Evolutionary conservation across 805 yeast genomes (phyloP), one percentile per base, ranked within the genome.

Genomic region (Sugiyamaella qingdaonensis): DNA sequence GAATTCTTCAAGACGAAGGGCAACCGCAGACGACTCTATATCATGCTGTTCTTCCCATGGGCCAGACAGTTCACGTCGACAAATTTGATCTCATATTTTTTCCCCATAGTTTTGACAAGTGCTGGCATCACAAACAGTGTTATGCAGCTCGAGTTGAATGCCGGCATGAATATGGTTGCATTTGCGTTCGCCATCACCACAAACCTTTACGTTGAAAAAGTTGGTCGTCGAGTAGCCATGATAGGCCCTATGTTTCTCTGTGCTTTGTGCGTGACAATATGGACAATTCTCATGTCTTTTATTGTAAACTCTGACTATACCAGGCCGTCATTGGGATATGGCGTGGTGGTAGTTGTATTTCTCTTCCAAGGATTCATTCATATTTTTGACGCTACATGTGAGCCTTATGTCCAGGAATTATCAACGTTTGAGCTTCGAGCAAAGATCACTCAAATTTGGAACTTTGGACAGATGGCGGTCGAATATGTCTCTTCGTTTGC

Each of bases 61-160:
- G 42, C 50, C 45, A 35, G 35, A 11, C 59, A 55, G 48, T 49
- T 48, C 41, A 45, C 49, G 21, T 58, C 58, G 13, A 57, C 56
- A 37, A 53, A 54, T 16, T 16, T 57, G 4, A 48, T 53, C 2
- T 54, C 58, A 8, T 79, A 78, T 70, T 79, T 78, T 65, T 65
- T 79, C 57, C 69, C 72, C 56, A 72, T 73, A 59, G 84, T 81
- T 13, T 70, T 80, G 55, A 63, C 68, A 54, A 74, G 80, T 29
- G 78, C 80, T 62, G 84, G 85, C 53, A 76, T 80, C 59, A 77
- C 78, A 13, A 36, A 46, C 27, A 14, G 53, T 18, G 21, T 35
- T 13, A 44, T 46, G 9, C 57, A 53, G 44, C 47, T 56, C 13
- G 46, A 36, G 31, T 51, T 56, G 16, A 56, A 56, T 32, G 42